Base-by-base conservation (phyloP, 441 rosid genomes). In the Erysimum cheiri region DNA sequence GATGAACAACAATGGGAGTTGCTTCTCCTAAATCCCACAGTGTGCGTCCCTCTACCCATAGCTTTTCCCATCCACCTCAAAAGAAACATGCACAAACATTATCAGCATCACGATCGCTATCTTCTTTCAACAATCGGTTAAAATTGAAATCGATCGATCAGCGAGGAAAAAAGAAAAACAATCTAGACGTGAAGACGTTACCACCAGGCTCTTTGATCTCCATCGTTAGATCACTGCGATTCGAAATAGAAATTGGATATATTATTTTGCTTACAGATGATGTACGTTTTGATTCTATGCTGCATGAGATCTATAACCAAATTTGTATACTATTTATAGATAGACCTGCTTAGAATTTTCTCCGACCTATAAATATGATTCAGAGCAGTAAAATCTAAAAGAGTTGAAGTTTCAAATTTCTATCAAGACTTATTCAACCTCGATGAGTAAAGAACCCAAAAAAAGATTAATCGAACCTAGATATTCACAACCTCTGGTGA, bases 1-100 rank as follows among this genome's bases (percentile, higher is more conserved):
- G 86, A 50, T 84, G 86, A 44, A 76, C 70, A 69, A 90, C 56
- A 74, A 87, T 46, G 10, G 95, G 93, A 13, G 90, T 83, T 33
- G 93, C 81, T 77, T 70, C 77, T 68, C 96, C 94, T 73, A 90
- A 73, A 82, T 90, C 97, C 98, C 97, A 93, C 2, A 88, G 85
- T 14, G 82, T 85, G 33, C 69, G 12, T 19, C 90, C 93, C 46
- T 75, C 80, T 80, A 82, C 90, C 96, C 98, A 92, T 66, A 86
- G 70, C 50, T 80, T 86, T 57, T 92, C 92, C 98, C 98, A 92
- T 31, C 89, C 89, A 80, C 76, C 95, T 92, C 54, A n/a, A 37
- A 17, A 33, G 39, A 49, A 8, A 60, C 43, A 69, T 43, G 37
- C 26, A 22, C 37, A 41, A 41, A 43, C 13, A 68, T 49, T 40